phyloP scores from a whole-genome alignment of 768 basidiomycete genomes.

The Postia placenta region DNA sequence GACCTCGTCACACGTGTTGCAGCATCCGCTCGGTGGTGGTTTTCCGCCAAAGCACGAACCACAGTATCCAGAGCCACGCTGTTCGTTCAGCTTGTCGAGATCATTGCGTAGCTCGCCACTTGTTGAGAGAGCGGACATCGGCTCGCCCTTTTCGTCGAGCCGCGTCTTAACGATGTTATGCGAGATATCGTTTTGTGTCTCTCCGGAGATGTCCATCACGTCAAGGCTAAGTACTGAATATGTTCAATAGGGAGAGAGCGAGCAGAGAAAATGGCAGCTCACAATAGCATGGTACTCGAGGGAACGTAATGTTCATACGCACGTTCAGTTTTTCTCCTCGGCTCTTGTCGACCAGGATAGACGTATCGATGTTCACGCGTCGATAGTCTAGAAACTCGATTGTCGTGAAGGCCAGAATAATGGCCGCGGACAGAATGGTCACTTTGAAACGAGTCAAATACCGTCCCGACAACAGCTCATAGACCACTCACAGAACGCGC shows the following conservation, averaged over 20 bases:
- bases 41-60: conserved; percentile 94
- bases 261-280: conserved; percentile 29
- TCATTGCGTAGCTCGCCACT: conserved; percentile 77
- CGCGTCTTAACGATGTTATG: conserved; percentile 88
- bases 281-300: conserved; percentile 96
- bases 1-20: conserved; percentile 95
- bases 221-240: conserved; percentile 87
- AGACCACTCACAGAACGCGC: conserved; percentile 69
- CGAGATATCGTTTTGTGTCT: conserved; percentile 84
- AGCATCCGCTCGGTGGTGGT: conserved; percentile 75
- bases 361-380: conserved; percentile 79
- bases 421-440: conserved; percentile 84
- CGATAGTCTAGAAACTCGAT: conserved; percentile 98
- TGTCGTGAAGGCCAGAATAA: conserved; percentile 86
- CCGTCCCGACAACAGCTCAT: background rate
- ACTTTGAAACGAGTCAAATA: conserved; percentile 42
- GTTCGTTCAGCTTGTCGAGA: conserved; percentile 68
- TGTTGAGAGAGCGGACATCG: conserved; percentile 36
- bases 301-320: conserved; percentile 89
- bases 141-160: conserved; percentile 50
- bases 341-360: conserved; percentile 90
- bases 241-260: background rate
- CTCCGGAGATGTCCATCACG: conserved; percentile 97
- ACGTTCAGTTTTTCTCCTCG: conserved; percentile 93
- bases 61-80: conserved; percentile 65